Percentiles rank a stretch among this genome's conserved stretches.
Conservation (phyloP, 768 basidiomycete species). For the Boletus vermiculosoides region DNA sequence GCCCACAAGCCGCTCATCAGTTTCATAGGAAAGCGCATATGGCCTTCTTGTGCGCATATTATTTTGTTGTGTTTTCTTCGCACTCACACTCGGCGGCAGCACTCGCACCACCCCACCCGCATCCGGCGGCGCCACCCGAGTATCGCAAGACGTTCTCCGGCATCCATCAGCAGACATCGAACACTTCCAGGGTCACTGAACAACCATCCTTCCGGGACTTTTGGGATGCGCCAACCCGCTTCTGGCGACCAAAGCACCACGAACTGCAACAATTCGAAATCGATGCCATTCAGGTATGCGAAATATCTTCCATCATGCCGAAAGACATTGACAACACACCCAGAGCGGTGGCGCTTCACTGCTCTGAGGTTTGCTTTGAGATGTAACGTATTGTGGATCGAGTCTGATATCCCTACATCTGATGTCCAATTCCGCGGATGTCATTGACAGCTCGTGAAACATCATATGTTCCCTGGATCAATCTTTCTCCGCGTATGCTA, state of each 20-base stretch:
- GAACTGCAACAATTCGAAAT: conserved; percentile 58
- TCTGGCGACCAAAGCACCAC: conserved; percentile 52
- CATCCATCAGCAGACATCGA: conserved; percentile 38
- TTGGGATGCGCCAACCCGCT: conserved; percentile 66
- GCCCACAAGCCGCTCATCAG: conserved; percentile 59
- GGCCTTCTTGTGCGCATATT: conserved; percentile 43
- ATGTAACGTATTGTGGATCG: background rate
- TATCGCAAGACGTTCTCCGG: conserved; percentile 49
- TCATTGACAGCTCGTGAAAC: too few relatives aligned
- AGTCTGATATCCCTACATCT: background rate
- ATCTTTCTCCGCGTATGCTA: conserved; percentile 90
- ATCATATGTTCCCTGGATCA: too few relatives aligned
- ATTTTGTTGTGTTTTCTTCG: background rate
- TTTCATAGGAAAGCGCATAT: conserved; percentile 59
- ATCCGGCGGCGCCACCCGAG: conserved; percentile 69
- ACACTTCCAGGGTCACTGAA: background rate
- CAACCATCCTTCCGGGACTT: conserved; percentile 42
- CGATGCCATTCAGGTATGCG: conserved; percentile 60
- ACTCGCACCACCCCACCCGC: conserved; percentile 45
- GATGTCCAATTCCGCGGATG: background rate
- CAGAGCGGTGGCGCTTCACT: conserved; percentile 69
- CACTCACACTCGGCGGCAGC: conserved; percentile 31
- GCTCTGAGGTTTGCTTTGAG: conserved; percentile 22
- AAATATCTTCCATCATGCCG: background rate
- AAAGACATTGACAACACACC: background rate